Percentiles rank a stretch among this genome's conserved stretches.
These are phyloP conservation scores for Ettlia oleoabundans DNA, from an alignment of 139 green algal species.

Conservation along the genomic window DNA sequence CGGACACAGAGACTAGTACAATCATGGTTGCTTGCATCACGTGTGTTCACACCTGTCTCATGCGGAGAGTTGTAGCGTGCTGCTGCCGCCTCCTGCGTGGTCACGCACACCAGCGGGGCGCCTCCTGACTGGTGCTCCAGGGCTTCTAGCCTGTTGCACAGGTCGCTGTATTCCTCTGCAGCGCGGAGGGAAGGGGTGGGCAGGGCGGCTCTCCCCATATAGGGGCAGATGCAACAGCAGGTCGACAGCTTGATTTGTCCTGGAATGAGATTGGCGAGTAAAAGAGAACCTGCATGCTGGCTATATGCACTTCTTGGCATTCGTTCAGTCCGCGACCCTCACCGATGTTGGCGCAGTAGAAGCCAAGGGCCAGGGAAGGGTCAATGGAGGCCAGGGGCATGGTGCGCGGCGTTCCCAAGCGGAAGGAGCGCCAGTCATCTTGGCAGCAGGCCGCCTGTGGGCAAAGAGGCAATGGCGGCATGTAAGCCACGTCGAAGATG, in stretches of 20 bases:
- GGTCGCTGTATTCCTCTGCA: constrained; percentile 62
- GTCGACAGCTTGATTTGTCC: too few species aligned
- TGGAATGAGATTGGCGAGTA: not conserved
- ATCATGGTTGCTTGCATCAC: not conserved
- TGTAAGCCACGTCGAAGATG: not conserved
- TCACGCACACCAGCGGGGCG: constrained; percentile 66
- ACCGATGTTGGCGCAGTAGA: constrained; percentile 71
- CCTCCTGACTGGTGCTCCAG: constrained; percentile 48
- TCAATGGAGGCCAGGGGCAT: constrained; percentile 78
- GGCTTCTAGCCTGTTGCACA: constrained; percentile 52
- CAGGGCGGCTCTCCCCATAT: not conserved
- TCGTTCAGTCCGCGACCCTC: not conserved
- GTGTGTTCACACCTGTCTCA: not conserved
- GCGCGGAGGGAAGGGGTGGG: too few species aligned
- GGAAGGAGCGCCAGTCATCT: constrained; percentile 45
- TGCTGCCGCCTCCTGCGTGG: constrained; percentile 8
- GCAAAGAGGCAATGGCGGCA: not conserved
- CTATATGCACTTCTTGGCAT: not conserved
- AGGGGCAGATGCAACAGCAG: too few species aligned
- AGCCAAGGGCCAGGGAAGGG: constrained; percentile 88
- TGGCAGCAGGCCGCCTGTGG: constrained; percentile 31
- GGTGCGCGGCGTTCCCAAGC: constrained; percentile 46
- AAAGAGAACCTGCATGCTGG: not conserved
- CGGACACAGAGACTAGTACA: not conserved
- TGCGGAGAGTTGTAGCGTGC: not conserved